Conservation (phyloP, 140 eudicot species). For the Bidens hawaiensis region DNA sequence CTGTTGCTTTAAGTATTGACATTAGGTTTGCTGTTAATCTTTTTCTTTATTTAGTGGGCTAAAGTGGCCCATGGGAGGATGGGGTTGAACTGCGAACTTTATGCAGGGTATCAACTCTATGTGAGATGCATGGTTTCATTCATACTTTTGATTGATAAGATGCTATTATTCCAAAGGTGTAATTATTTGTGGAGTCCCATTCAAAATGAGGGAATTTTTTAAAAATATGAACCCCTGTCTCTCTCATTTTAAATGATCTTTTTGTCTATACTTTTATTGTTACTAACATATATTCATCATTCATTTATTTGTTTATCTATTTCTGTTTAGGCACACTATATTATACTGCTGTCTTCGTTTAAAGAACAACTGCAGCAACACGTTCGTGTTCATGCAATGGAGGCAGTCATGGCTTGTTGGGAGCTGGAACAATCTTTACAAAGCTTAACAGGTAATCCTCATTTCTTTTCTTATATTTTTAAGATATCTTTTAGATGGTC, state of each 20-base stretch:
- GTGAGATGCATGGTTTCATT: conserved; percentile 18
- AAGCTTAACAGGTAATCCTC: conserved; percentile 72
- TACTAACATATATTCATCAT: not conserved
- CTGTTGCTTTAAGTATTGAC: conserved; percentile 34
- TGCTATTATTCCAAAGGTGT: conserved; percentile 29
- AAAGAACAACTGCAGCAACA: conserved; percentile 98
- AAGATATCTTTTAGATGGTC: not conserved
- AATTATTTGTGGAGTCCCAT: conserved; percentile 23
- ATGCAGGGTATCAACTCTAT: conserved; percentile 5
- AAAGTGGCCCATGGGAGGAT: conserved; percentile 28
- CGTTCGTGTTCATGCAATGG: conserved; percentile 99
- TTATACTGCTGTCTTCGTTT: conserved; percentile 81
- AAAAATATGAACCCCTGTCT: conserved; percentile 1
- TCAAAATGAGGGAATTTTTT: not conserved
- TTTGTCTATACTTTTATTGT: conserved; percentile 5
- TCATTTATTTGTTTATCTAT: not conserved
- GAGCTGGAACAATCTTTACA: conserved; percentile 96
- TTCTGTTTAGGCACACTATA: conserved; percentile 74
- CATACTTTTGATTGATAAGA: conserved; percentile 26
- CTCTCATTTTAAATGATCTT: not conserved
- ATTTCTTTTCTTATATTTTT: not conserved
- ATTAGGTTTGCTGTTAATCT: conserved; percentile 23
- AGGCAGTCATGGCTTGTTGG: conserved; percentile 99
- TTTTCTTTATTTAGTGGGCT: conserved; percentile 22
- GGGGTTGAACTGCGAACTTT: conserved; percentile 18